Base-by-base conservation (phyloP, 2,329 filamentous ascomycete species). In the Grosmannia serpens region DNA sequence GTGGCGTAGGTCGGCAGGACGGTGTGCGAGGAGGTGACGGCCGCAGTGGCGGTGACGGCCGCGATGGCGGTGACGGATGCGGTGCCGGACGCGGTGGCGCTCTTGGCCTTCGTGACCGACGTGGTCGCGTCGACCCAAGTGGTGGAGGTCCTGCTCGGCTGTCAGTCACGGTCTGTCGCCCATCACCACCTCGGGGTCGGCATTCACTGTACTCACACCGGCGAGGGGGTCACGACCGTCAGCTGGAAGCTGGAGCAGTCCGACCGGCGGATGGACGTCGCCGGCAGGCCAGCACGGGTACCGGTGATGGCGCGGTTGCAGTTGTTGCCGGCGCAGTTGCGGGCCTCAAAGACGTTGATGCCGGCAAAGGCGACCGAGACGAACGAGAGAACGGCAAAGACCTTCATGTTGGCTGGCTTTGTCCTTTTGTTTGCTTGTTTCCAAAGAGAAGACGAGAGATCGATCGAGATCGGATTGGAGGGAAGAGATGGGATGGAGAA, bases 221-320 rank as follows among this genome's bases (percentile, higher is more conserved):
- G 64, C 10, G 70, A 66, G 17, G 74, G 74, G 56, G 70, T 71
- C 59, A 76, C 70, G 56, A 70, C 71, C 56, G 71, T 71, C 59
- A 63, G 60, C 67, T 72, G 63, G 68, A 75, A 76, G 57, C 61
- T 62, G 55, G 56, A 49, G 59, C 62, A 63, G 62, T 63, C 62
- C 11, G 61, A 52, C 53, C 55, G 44, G 59, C 61, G 62, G 22
- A 75, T 67, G 55, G 70, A 71, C 51, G 70, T 69, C 58, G 63
- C 60, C 65, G 72, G 66, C 67, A 75, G 76, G 67, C 74, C 76
- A 66, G 72, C 70, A 27, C 72, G 69, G 58, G 73, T 76, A 59
- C 74, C 74, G 49, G 74, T 76, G 61, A 77, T 70, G 60, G 73
- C 71, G 54, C 74, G 73, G 68, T 74, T 74, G 70, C 74, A 77